A percentile compares a stretch with the other conserved stretches of the same genome.
Evolutionary conservation across 2,329 filamentous ascomycete species (phyloP).

Genomic region (Scedosporium aurantiacum): DNA sequence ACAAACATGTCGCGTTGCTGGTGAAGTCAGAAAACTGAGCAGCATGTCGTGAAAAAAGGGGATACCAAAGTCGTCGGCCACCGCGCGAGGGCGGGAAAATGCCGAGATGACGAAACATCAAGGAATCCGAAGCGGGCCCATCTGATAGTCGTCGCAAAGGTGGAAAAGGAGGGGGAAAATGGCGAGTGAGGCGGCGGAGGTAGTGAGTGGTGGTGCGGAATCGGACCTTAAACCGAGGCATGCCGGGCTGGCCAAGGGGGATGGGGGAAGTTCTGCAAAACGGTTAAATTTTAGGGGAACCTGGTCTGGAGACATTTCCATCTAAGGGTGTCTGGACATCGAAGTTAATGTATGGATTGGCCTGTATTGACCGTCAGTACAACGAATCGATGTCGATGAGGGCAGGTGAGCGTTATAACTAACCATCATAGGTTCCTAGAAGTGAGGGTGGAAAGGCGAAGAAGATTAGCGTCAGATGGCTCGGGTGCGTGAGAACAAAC

Average conservation of each 20-base stretch:
- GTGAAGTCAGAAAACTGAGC: constrained; percentile 8
- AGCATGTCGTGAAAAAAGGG: constrained; percentile 8
- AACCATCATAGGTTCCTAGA: constrained; percentile 31
- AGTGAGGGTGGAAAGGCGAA: constrained; percentile 29
- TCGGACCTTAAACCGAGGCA: too few species aligned
- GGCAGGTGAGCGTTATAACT: neutral
- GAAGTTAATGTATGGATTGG: neutral
- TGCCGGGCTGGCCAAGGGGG: too few species aligned
- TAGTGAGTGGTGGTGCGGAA: too few species aligned
- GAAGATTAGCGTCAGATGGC: constrained; percentile 60
- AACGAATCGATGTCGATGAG: neutral
- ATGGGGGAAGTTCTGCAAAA: too few species aligned
- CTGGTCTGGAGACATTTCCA: too few species aligned
- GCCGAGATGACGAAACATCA: neutral
- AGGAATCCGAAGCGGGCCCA: neutral
- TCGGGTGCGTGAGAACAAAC: constrained; percentile 79
- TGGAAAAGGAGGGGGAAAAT: too few species aligned
- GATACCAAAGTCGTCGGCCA: constrained; percentile 1
- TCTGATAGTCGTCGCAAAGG: too few species aligned
- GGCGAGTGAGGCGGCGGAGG: too few species aligned
- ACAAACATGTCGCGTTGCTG: constrained; percentile 6
- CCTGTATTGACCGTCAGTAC: neutral
- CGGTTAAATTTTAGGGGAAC: too few species aligned
- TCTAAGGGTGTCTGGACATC: too few species aligned
- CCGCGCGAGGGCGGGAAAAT: neutral